Percentiles rank a stretch among this genome's conserved stretches.
Conservation (phyloP, 257 asterid genomes). For the Echium plantagineum region DNA sequence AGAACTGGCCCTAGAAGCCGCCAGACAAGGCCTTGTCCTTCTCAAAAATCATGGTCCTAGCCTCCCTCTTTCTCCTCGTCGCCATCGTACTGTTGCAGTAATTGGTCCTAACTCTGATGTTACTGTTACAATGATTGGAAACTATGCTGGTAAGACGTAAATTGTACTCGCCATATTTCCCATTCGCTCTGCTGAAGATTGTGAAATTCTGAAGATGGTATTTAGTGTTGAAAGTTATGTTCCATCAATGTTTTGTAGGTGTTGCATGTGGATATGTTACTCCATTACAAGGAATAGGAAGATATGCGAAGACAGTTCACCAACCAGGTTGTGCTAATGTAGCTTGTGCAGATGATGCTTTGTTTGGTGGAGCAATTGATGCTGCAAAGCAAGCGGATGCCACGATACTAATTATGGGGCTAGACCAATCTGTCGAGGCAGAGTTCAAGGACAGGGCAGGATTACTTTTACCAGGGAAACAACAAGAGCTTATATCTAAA, state of each 20-base stretch:
- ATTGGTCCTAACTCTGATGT: slow-evolving; percentile 71
- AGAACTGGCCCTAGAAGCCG: slow-evolving; percentile 71
- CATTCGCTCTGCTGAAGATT: too few species aligned
- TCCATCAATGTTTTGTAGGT: not conserved
- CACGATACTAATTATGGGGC: slow-evolving; percentile 57
- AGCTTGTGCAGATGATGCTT: slow-evolving; percentile 31
- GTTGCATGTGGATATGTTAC: slow-evolving; percentile 61
- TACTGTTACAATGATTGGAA: slow-evolving; percentile 70
- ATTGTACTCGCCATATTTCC: not conserved
- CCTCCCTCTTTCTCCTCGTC: slow-evolving; percentile 47
- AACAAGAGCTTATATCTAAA: slow-evolving; percentile 52
- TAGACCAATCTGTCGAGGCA: slow-evolving; percentile 66
- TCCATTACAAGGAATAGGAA: slow-evolving; percentile 54
- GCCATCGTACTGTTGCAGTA: slow-evolving; percentile 52
- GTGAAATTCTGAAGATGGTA: too few species aligned
- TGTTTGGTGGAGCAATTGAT: slow-evolving; percentile 43
- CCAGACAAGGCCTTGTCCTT: slow-evolving; percentile 65
- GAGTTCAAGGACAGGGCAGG: slow-evolving; percentile 61
- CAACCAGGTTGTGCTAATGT: slow-evolving; percentile 58
- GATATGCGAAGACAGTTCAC: slow-evolving; percentile 38
- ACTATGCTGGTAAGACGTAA: slow-evolving; percentile 50
- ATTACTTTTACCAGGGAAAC: slow-evolving; percentile 53
- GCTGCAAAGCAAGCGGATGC: slow-evolving; percentile 62
- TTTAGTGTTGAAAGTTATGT: too few species aligned
- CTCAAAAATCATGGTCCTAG: slow-evolving; percentile 52